Base-by-base conservation (phyloP, 2,329 filamentous ascomycete genomes). In the Pleomassaria siparia region DNA sequence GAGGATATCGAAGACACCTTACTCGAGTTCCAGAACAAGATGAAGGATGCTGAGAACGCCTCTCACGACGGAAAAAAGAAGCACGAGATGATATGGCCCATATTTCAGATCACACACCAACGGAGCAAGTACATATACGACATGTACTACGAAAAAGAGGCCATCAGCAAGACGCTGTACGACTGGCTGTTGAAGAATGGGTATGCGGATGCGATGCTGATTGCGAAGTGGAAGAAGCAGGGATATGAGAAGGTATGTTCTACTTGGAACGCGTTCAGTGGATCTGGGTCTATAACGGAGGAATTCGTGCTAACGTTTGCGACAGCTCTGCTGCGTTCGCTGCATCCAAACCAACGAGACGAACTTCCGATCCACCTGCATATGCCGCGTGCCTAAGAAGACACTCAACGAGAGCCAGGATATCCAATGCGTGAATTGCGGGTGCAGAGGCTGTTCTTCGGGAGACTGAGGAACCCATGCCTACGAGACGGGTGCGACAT, bases 261-360 rank as follows among this genome's bases (percentile, higher is more conserved):
- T 25, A 51, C 7, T 20, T 15, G 9, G 21, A 26, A 18, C 21
- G n/a, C n/a, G n/a, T n/a, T n/a, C n/a, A n/a, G n/a, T 25, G 11
- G 6, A 30, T 21, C 16, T 11, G 18, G 25, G 21, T 25, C 24
- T 11, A 24, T 32, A 26, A 13, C 28, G 28, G 35, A 16, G 26
- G 13, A 16, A n/a, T 35, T 16, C 16, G 29, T 39, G 40, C 53
- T 56, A 40, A 59, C 25, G 12, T 49, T 11, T 15, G 36, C 30
- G 8, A 40, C 49, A 94, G 88, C 76, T 99, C 35, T 99, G 94
- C 74, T 99, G 94, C 71, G 78, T 96, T 46, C 84, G 91, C 53
- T 99, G 94, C 72, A 92, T 99, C 47, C 94, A 99, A 74, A 96
- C 94, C n/a, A 97, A 97, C 73, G 94, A 99, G 78, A 99, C 94